Evolutionary conservation across 306 rosid species (phyloP).

Genomic region (Casuarina equisetifolia): DNA sequence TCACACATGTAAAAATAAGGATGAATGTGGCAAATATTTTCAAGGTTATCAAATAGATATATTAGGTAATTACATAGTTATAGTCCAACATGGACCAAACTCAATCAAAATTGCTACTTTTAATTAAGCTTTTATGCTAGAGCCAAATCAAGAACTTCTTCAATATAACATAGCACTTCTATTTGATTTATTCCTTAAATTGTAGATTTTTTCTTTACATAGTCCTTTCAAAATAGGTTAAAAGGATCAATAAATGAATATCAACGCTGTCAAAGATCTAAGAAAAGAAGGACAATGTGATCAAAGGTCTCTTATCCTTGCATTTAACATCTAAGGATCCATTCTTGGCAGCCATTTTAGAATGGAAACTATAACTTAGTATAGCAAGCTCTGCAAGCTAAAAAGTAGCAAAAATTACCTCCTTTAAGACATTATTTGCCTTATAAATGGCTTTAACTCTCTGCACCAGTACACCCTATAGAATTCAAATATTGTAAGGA

Average conservation of each 20-base stretch:
- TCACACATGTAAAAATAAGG: conserved; percentile 23
- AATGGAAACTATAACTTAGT: conserved; percentile 9
- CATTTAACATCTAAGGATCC: conserved; percentile 13
- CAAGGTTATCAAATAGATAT: background rate
- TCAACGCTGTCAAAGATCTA: no score
- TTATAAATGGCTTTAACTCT: conserved; percentile 90
- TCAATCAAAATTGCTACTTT: background rate
- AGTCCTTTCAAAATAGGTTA: background rate
- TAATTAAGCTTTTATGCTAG: conserved; percentile 13
- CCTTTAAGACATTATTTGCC: conserved; percentile 78
- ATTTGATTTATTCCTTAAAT: conserved; percentile 3
- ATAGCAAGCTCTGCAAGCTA: conserved; percentile 20
- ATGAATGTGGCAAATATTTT: conserved; percentile 10
- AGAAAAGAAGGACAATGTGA: background rate
- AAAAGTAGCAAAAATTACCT: conserved; percentile 50
- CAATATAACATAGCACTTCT: background rate
- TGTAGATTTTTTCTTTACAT: conserved; percentile 6
- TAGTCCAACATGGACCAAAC: conserved; percentile 12
- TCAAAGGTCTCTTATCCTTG: conserved; percentile 15
- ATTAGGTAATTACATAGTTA: background rate
- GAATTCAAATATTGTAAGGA: conserved; percentile 24
- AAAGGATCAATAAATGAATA: conserved; percentile 1
- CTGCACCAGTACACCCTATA: conserved; percentile 90
- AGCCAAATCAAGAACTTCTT: conserved; percentile 16
- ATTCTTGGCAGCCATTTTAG: background rate